Conservation (phyloP, 2,329 filamentous ascomycete species). For the Phoma sp. region DNA sequence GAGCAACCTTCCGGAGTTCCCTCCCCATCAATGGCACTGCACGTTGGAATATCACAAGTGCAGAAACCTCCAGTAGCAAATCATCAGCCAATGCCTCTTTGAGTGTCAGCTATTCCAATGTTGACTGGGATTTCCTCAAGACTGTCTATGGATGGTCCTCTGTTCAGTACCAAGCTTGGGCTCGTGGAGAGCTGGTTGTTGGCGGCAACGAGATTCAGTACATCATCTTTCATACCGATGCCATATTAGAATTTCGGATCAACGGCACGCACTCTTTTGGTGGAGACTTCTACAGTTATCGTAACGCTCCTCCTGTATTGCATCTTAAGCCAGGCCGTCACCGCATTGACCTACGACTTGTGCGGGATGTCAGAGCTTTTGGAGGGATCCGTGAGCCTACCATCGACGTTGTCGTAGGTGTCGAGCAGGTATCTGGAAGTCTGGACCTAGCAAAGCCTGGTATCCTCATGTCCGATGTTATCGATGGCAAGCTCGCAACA, state of each 20-base stretch:
- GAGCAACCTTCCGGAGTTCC: constrained; percentile 58
- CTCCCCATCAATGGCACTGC: constrained; percentile 60
- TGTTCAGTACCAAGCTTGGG: constrained; percentile 66
- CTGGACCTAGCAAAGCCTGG: constrained; percentile 45
- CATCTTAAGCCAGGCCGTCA: constrained; percentile 60
- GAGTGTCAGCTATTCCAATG: constrained; percentile 56
- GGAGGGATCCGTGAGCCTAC: constrained; percentile 59
- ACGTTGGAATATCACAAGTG: constrained; percentile 55
- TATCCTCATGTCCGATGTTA: constrained; percentile 60
- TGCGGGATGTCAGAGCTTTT: constrained; percentile 65
- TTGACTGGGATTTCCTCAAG: constrained; percentile 63
- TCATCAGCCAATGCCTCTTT: constrained; percentile 50
- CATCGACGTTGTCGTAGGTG: constrained; percentile 50
- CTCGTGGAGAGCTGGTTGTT: constrained; percentile 58
- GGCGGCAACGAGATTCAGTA: constrained; percentile 40
- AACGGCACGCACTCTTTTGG: constrained; percentile 62
- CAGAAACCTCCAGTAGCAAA: constrained; percentile 34
- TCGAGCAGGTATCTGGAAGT: constrained; percentile 29
- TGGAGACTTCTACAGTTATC: constrained; percentile 63
- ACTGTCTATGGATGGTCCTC: constrained; percentile 66
- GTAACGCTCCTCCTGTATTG: constrained; percentile 59
- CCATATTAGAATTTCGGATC: constrained; percentile 62
- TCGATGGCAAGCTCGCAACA: constrained; percentile 57
- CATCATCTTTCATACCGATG: constrained; percentile 56
- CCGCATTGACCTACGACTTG: constrained; percentile 60